Conservation (phyloP, 139 green algal genomes). For the Pseudopediastrum boryanum region DNA sequence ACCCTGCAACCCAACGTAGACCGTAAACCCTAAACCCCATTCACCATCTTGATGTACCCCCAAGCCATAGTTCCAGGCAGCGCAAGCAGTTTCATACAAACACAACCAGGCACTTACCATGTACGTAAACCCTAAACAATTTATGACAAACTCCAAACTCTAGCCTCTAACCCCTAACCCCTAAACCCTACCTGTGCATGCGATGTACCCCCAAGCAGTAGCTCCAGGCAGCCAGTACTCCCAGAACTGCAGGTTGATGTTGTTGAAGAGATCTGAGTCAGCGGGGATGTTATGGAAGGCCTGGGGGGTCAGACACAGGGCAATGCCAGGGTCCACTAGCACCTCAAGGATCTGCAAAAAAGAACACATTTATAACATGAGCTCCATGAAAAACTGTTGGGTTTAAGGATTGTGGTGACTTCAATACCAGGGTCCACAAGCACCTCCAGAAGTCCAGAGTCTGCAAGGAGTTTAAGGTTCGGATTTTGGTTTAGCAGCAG, state of each 20-base stretch:
- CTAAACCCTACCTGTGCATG: constrained; percentile 35
- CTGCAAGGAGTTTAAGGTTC: background rate
- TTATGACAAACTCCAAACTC: too few relatives aligned
- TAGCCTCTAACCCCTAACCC: background rate
- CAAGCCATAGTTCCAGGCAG: too few relatives aligned
- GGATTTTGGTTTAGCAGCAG: background rate
- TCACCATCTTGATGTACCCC: too few relatives aligned
- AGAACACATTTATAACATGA: background rate
- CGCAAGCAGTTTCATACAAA: too few relatives aligned
- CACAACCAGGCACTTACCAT: background rate
- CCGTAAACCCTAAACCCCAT: too few relatives aligned
- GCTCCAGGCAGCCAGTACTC: constrained; percentile 51
- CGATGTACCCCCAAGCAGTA: constrained; percentile 31
- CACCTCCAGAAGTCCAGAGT: background rate
- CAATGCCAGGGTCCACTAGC: constrained; percentile 35
- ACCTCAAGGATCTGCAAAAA: constrained; percentile 41
- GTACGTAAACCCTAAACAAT: background rate
- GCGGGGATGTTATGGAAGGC: constrained; percentile 80
- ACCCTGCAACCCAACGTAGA: too few relatives aligned
- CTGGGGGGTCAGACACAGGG: constrained; percentile 55
- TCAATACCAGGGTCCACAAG: too few relatives aligned
- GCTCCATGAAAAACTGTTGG: background rate
- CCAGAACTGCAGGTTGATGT: constrained; percentile 82
- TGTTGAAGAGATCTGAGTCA: constrained; percentile 79
- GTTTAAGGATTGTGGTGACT: too few relatives aligned